Evolutionary conservation across 805 yeast genomes (phyloP).

Genomic region (Zygoascus flipseniorum): DNA sequence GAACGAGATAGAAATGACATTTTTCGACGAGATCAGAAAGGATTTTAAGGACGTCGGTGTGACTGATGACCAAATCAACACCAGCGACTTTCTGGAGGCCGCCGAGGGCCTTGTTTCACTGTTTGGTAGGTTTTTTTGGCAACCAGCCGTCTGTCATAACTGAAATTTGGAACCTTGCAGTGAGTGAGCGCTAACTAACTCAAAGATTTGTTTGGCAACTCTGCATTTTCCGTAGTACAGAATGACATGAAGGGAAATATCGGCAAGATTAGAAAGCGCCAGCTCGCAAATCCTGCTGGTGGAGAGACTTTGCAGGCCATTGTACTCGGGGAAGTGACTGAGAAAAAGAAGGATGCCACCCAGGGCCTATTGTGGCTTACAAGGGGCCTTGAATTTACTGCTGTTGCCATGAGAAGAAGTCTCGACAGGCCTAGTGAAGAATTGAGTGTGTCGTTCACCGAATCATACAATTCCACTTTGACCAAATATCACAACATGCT

Average conservation of each 20-base stretch:
- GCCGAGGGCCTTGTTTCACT: conserved; percentile 74
- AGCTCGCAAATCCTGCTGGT: conserved; percentile 53
- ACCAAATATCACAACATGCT: conserved; percentile 74
- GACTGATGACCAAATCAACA: conserved; percentile 53
- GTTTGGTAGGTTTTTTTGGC: conserved; percentile 43
- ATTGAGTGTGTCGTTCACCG: conserved; percentile 68
- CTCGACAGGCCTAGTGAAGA: conserved; percentile 54
- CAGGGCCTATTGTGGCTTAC: conserved; percentile 86
- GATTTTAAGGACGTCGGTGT: conserved; percentile 72
- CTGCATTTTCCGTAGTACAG: conserved; percentile 80
- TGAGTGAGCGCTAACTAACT: no score
- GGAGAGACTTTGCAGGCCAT: conserved; percentile 69
- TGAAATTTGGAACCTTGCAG: neutral
- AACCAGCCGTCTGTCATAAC: neutral
- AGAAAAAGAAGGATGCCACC: conserved; percentile 67
- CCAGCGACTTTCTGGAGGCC: conserved; percentile 73
- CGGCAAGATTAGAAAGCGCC: conserved; percentile 57
- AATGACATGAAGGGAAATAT: conserved; percentile 85
- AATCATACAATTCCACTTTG: conserved; percentile 75
- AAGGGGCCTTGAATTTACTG: conserved; percentile 80
- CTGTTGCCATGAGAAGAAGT: conserved; percentile 77
- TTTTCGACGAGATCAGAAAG: conserved; percentile 69
- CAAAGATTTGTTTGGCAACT: conserved; percentile 58
- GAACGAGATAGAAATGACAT: conserved; percentile 34
- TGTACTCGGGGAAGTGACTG: conserved; percentile 61